phyloP scores from a whole-genome alignment of 148 eudicot species.

The Linanthus parryae region DNA sequence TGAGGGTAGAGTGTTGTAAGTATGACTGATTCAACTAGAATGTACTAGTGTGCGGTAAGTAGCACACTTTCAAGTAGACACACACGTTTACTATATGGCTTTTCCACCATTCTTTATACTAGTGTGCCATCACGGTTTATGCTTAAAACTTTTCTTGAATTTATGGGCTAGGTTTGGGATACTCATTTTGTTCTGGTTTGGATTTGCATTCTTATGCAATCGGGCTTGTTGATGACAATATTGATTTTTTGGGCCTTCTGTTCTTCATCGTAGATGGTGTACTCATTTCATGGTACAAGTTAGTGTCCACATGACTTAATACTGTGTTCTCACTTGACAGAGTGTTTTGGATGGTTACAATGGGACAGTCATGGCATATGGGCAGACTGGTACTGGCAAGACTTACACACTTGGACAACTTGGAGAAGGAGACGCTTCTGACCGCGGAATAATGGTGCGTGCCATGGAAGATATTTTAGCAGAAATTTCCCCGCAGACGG shows the following conservation, averaged over 20 bases:
- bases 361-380: constrained; percentile 94
- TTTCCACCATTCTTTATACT: no score
- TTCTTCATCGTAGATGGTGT: constrained; percentile 4
- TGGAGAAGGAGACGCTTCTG: constrained; percentile 82
- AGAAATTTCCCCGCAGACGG: constrained; percentile 54
- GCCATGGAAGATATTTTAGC: constrained; percentile 89
- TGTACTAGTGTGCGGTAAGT: no score
- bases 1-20: no score
- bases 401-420: constrained; percentile 83
- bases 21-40: no score
- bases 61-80: no score
- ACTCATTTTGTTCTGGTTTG: no score
- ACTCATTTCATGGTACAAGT: background rate
- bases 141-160: no score
- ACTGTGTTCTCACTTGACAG: constrained; percentile 28
- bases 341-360: constrained; percentile 92
- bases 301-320: background rate
- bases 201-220: no score
- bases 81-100: no score
- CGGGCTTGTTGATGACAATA: no score
- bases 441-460: constrained; percentile 93
- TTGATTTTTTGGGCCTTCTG: background rate
- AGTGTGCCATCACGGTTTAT: no score
- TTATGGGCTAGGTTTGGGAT: no score
- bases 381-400: constrained; percentile 96